A percentile compares a stretch with the other conserved stretches of the same genome.
Evolutionary conservation across 306 rosid species (phyloP).

Genomic region (Vicia villosa): DNA sequence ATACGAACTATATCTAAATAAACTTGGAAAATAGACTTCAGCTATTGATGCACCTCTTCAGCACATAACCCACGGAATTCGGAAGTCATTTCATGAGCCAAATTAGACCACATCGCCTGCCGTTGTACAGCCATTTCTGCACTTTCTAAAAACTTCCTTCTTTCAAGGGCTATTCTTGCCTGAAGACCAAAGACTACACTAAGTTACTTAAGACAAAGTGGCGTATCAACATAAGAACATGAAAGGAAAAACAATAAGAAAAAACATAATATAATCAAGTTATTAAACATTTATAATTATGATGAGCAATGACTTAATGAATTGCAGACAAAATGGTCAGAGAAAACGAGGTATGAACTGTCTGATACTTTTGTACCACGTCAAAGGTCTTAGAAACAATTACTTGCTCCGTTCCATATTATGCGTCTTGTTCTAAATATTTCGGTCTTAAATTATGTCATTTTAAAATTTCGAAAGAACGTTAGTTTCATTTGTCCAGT

Average conservation of each 20-base stretch:
- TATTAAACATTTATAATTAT: not conserved
- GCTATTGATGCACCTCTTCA: slow-evolving; percentile 75
- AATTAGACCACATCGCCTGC: slow-evolving; percentile 97
- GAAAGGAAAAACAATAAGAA: slow-evolving; percentile 4
- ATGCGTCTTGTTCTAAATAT: not conserved
- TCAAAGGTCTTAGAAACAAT: slow-evolving; percentile 18
- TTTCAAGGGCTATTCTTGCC: slow-evolving; percentile 98
- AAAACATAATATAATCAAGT: not conserved
- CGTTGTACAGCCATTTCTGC: slow-evolving; percentile 94
- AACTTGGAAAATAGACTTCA: slow-evolving; percentile 24
- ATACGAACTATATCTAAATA: slow-evolving; percentile 12
- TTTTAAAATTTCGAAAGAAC: not conserved
- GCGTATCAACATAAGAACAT: slow-evolving; percentile 26
- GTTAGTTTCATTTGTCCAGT: not conserved
- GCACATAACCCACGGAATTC: slow-evolving; percentile 98
- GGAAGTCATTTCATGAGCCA: slow-evolving; percentile 99
- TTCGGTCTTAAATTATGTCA: not conserved
- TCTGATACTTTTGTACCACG: not conserved
- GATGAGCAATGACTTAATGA: slow-evolving; percentile 16
- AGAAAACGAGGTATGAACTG: not conserved
- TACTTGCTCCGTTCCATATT: not conserved
- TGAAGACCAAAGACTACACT: slow-evolving; percentile 46
- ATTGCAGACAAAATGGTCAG: slow-evolving; percentile 2
- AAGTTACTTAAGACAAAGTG: slow-evolving; percentile 35
- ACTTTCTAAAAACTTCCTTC: slow-evolving; percentile 89